phyloP scores from a whole-genome alignment of 495 filamentous ascomycete genomes.

The Aspergillus bertholletiae region DNA sequence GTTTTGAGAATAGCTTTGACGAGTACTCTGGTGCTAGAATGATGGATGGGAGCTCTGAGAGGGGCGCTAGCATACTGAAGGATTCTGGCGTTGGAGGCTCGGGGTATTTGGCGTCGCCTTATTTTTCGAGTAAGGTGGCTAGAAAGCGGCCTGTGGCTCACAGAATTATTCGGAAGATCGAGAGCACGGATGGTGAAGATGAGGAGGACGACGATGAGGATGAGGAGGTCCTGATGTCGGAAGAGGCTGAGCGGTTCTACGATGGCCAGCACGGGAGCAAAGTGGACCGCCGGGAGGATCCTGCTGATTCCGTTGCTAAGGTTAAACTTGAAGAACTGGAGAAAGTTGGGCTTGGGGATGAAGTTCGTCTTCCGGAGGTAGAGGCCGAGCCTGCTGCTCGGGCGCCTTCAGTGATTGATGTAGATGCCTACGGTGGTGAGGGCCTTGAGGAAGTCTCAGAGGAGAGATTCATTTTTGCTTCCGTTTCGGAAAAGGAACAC shows the following conservation, averaged over 20 bases:
- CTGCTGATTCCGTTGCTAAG: too few species aligned
- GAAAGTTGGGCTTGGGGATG: background rate
- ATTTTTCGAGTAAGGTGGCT: background rate
- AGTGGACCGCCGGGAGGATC: too few species aligned
- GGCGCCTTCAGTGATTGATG: background rate
- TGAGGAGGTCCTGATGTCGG: background rate
- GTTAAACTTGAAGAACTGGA: background rate
- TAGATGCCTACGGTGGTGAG: conserved; percentile 3
- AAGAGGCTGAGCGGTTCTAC: too few species aligned
- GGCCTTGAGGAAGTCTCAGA: conserved; percentile 1
- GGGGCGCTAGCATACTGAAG: background rate
- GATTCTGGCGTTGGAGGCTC: background rate
- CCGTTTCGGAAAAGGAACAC: conserved; percentile 8
- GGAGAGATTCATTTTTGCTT: conserved; percentile 19
- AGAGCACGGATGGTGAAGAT: background rate
- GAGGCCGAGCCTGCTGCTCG: background rate
- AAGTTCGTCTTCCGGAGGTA: background rate
- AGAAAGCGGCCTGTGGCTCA: background rate
- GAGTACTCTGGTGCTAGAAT: conserved; percentile 7
- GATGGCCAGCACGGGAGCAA: too few species aligned
- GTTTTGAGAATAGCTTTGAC: conserved; percentile 15
- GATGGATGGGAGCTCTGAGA: conserved; percentile 3
- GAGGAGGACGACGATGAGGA: background rate
- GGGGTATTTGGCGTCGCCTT: background rate
- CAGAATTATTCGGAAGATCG: conserved; percentile 2